Conservation (phyloP, 2,329 filamentous ascomycete species). For the Ustulina deusta region DNA sequence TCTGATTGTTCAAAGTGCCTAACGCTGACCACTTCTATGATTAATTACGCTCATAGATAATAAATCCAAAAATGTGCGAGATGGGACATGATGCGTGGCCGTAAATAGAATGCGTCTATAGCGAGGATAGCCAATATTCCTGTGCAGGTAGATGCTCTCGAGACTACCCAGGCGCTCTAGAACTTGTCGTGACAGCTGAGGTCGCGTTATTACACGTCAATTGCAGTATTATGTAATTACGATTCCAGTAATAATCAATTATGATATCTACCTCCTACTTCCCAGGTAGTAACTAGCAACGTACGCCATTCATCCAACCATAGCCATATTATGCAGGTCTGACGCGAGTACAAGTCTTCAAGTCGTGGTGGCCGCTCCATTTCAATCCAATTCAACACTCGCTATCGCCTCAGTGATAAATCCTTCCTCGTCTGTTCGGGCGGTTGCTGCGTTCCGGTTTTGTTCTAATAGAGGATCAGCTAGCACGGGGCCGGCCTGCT, state of each 20-base stretch:
- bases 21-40: not conserved
- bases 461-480: conserved; percentile 28
- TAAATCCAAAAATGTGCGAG: not conserved
- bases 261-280: too few species aligned
- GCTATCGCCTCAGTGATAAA: conserved; percentile 44
- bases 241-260: not conserved
- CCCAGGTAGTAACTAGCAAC: too few species aligned
- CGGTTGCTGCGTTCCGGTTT: not conserved
- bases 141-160: too few species aligned
- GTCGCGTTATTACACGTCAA: not conserved
- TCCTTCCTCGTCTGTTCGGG: conserved; percentile 19
- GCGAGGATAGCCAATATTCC: too few species aligned
- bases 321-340: conserved; percentile 14
- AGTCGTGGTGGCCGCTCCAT: not conserved
- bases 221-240: not conserved
- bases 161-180: not conserved
- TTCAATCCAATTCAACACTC: conserved; percentile 45
- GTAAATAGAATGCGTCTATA: too few species aligned
- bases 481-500: conserved; percentile 41
- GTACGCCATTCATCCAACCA: conserved; percentile 10
- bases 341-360: conserved; percentile 10
- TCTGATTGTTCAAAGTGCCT: not conserved
- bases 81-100: not conserved
- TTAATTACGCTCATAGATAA: not conserved
- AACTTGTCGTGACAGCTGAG: not conserved